A percentile compares a stretch with the other conserved stretches of the same genome.
These are phyloP conservation scores for Phytophthora kernoviae DNA, from an alignment of 352 stramenopile genomes.

Conservation along the genomic window DNA sequence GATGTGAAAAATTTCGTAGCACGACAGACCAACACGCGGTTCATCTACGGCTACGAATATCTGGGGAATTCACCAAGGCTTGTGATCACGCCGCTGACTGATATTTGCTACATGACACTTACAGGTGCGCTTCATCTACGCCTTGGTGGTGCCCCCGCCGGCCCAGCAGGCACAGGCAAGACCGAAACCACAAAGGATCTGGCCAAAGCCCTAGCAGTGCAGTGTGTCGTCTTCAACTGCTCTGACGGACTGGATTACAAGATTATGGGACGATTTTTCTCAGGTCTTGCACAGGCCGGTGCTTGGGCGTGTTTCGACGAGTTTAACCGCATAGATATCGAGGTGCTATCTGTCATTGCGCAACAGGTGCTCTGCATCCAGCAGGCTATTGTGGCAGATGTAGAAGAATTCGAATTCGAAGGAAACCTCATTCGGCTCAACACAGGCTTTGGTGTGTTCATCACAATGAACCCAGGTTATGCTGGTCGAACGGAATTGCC, in stretches of 20 bases:
- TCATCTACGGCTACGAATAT: constrained; percentile 89
- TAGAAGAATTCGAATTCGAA: constrained; percentile 93
- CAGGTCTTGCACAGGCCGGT: constrained; percentile 90
- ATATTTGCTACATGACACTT: constrained; percentile 94
- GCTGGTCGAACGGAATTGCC: constrained; percentile 92
- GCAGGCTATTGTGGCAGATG: constrained; percentile 91
- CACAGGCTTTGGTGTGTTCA: constrained; percentile 93
- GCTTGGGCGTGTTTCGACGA: constrained; percentile 97
- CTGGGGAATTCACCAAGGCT: constrained; percentile 82
- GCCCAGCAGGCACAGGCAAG: constrained; percentile 94
- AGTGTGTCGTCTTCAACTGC: constrained; percentile 97
- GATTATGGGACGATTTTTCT: constrained; percentile 97
- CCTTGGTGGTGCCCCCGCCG: constrained; percentile 91
- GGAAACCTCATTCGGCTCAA: constrained; percentile 92
- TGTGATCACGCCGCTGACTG: constrained; percentile 84
- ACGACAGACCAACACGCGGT: constrained; percentile 81
- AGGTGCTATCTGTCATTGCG: constrained; percentile 95
- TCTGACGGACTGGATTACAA: constrained; percentile 96
- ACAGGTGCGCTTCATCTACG: constrained; percentile 94
- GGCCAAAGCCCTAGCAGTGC: constrained; percentile 92
- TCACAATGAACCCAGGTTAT: constrained; percentile 96
- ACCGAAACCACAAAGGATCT: constrained; percentile 96
- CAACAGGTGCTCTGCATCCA: constrained; percentile 96
- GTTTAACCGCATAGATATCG: constrained; percentile 97
- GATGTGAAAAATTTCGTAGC: constrained; percentile 88